Percentiles rank a stretch among this genome's conserved stretches.
phyloP scores from a whole-genome alignment of 2,329 filamentous ascomycete genomes.

The Colletotrichum kahawae region DNA sequence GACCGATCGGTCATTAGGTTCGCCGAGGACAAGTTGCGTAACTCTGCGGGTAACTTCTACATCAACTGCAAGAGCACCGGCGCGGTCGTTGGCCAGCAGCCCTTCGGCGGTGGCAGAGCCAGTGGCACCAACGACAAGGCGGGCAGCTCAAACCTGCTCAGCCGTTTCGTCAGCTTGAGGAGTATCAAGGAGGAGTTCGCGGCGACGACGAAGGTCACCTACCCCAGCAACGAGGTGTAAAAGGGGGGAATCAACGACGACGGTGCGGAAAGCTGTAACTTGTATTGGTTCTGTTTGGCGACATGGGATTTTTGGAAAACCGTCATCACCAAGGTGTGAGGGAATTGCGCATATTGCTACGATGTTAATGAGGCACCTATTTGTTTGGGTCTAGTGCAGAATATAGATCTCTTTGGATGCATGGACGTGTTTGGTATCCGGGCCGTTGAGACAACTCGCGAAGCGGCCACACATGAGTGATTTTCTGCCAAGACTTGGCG shows the following conservation, averaged over 20 bases:
- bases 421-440: background rate
- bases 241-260: slow-evolving; percentile 17
- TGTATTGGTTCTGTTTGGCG: background rate
- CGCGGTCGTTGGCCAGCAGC: slow-evolving; percentile 75
- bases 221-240: slow-evolving; percentile 73
- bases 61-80: slow-evolving; percentile 84
- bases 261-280: background rate
- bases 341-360: background rate
- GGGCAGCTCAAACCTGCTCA: slow-evolving; percentile 67
- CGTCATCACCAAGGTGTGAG: background rate
- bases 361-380: background rate
- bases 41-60: slow-evolving; percentile 84
- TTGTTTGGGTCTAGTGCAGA: background rate
- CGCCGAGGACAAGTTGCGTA: slow-evolving; percentile 74
- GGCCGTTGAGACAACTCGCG: background rate
- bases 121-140: slow-evolving; percentile 79
- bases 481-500: background rate
- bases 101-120: slow-evolving; percentile 71
- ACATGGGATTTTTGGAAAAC: background rate
- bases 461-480: background rate
- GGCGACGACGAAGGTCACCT: slow-evolving; percentile 65
- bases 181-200: slow-evolving; percentile 79
- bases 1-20: slow-evolving; percentile 69
- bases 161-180: slow-evolving; percentile 69
- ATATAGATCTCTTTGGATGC: background rate